Evolutionary conservation across 768 basidiomycete genomes (phyloP).

Genomic region (Naematelia encephala): DNA sequence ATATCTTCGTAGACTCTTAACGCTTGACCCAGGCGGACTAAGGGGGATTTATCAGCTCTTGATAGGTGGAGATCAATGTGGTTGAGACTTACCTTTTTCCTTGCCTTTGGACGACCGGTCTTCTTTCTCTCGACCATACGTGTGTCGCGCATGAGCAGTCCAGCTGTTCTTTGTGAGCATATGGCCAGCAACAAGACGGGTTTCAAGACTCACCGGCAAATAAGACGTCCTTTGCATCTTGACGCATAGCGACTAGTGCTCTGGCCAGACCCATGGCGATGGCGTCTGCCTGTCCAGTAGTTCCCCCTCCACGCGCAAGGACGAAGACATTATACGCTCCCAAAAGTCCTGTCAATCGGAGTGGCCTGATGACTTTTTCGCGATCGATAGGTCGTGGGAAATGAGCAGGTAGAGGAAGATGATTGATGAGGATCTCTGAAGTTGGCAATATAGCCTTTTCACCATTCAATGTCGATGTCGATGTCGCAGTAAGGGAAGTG

Average conservation of each 20-base stretch:
- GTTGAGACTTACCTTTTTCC: constrained; percentile 73
- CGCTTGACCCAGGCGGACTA: constrained; percentile 97
- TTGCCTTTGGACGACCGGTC: constrained; percentile 84
- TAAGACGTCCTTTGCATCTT: constrained; percentile 64
- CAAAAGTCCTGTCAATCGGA: constrained; percentile 75
- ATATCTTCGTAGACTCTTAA: constrained; percentile 46
- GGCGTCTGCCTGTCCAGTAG: constrained; percentile 89
- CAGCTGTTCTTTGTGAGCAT: constrained; percentile 57
- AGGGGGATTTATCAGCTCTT: constrained; percentile 14
- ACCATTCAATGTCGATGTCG: constrained; percentile 18
- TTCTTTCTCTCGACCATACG: constrained; percentile 99
- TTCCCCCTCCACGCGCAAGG: constrained; percentile 78
- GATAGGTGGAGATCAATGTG: neutral
- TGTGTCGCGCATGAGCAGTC: constrained; percentile 82
- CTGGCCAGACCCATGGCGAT: constrained; percentile 57
- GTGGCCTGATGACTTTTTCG: constrained; percentile 74
- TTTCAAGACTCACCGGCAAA: constrained; percentile 62
- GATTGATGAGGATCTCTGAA: constrained; percentile 78
- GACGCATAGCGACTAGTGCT: constrained; percentile 59
- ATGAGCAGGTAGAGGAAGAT: constrained; percentile 70
- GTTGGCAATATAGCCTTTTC: constrained; percentile 46
- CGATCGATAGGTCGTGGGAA: constrained; percentile 74
- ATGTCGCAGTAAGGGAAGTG: constrained; percentile 9
- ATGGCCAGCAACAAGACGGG: neutral
- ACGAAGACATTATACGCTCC: constrained; percentile 76